Percentiles rank a stretch among this genome's conserved stretches.
Conservation (phyloP, 73 alveolate species). For the Paramecium primaurelia region DNA sequence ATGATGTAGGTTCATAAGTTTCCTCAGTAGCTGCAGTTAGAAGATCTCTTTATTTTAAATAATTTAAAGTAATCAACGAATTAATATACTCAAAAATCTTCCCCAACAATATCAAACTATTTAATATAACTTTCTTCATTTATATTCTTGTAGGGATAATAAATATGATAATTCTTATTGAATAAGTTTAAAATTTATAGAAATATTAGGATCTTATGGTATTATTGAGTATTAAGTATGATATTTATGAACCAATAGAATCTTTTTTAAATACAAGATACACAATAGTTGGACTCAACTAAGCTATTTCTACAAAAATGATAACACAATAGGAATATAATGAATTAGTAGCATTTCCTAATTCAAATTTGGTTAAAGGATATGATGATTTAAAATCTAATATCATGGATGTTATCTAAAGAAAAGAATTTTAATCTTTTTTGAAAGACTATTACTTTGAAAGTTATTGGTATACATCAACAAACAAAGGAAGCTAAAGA, state of each 20-base stretch:
- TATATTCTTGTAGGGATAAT: not conserved
- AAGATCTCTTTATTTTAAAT: not conserved
- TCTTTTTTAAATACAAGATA: not conserved
- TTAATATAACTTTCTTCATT: not conserved
- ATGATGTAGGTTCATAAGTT: not conserved
- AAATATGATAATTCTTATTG: not conserved
- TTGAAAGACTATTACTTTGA: not conserved
- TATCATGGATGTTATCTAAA: not conserved
- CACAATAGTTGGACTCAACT: not conserved
- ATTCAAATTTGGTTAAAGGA: not conserved
- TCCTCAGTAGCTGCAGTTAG: not conserved
- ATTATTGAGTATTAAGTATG: not conserved
- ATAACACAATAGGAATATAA: not conserved
- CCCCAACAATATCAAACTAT: not conserved
- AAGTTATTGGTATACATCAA: not conserved
- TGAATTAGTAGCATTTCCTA: not conserved
- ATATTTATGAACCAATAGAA: not conserved
- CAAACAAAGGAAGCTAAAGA: not conserved
- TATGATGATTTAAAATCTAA: not conserved
- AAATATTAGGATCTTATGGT: not conserved
- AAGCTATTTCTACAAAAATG: not conserved
- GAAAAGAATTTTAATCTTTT: not conserved
- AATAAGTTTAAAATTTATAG: not conserved
- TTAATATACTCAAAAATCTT: not conserved
- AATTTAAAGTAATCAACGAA: too few species aligned